These are phyloP conservation scores for Setomelanomma holmii DNA, from an alignment of 2,329 filamentous ascomycete genomes.

Conservation along the genomic window DNA sequence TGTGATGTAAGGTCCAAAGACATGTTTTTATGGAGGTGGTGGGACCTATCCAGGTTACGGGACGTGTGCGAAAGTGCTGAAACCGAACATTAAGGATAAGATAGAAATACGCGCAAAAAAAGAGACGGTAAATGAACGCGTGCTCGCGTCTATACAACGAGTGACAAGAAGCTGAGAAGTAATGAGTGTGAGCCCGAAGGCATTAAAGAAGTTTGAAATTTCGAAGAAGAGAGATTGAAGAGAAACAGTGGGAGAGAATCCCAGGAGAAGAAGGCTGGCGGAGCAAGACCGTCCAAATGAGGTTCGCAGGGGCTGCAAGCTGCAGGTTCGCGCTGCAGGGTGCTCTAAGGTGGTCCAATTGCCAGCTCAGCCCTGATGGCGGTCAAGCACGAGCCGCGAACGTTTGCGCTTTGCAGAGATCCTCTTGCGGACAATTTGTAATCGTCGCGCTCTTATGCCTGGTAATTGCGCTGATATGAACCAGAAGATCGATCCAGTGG, in stretches of 20 bases:
- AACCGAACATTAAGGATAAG: constrained; percentile 42
- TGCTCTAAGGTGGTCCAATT: constrained; percentile 36
- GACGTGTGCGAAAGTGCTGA: constrained; percentile 30
- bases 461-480: constrained; percentile 18
- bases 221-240: constrained; percentile 35
- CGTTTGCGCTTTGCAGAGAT: constrained; percentile 19
- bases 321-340: constrained; percentile 44
- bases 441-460: constrained; percentile 16
- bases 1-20: constrained; percentile 31
- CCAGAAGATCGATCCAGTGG: constrained; percentile 20
- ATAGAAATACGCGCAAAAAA: constrained; percentile 24
- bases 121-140: constrained; percentile 26
- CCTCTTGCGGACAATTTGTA: constrained; percentile 20
- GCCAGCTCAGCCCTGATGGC: constrained; percentile 33
- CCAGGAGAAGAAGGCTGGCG: constrained; percentile 30
- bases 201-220: constrained; percentile 42
- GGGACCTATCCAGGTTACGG: constrained; percentile 30
- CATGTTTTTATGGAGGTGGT: constrained; percentile 36
- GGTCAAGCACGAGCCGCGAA: constrained; percentile 36
- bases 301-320: constrained; percentile 38
- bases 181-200: constrained; percentile 46
- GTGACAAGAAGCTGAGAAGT: constrained; percentile 44
- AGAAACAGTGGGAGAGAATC: constrained; percentile 29
- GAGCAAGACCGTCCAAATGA: constrained; percentile 33
- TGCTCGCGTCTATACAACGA: constrained; percentile 35